phyloP scores from a whole-genome alignment of 257 asterid species.

The Sherardia arvensis region DNA sequence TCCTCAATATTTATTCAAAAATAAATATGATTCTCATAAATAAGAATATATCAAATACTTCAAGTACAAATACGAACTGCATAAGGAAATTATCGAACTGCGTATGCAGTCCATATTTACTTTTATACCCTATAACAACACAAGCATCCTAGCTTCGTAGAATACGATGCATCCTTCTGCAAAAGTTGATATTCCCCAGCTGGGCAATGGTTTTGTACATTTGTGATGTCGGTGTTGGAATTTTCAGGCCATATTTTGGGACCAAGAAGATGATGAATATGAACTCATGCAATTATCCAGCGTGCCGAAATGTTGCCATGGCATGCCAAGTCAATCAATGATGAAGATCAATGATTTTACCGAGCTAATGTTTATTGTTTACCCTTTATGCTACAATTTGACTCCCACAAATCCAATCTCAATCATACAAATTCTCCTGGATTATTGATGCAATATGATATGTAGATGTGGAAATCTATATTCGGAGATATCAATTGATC shows the following conservation, averaged over 20 bases:
- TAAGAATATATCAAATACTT: no score
- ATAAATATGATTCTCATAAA: no score
- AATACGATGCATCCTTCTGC: background rate
- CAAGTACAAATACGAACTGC: no score
- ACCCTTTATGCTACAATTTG: background rate
- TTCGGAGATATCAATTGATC: no score
- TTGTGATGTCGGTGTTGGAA: background rate
- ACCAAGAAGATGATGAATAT: background rate
- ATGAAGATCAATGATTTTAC: slow-evolving; percentile 20
- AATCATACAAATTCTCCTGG: background rate
- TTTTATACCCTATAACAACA: no score
- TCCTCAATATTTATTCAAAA: no score
- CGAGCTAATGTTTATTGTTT: background rate
- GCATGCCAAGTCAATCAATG: slow-evolving; percentile 13
- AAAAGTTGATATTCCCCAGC: background rate
- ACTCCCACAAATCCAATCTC: background rate
- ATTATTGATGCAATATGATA: background rate
- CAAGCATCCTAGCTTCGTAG: background rate
- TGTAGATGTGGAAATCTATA: no score
- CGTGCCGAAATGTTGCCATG: slow-evolving; percentile 5
- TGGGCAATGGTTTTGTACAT: background rate
- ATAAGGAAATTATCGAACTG: no score
- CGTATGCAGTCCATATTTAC: no score
- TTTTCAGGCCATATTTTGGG: background rate
- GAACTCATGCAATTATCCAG: background rate